Conservation (phyloP, 2,329 filamentous ascomycete genomes). For the Chrysoporthe austroafricana region DNA sequence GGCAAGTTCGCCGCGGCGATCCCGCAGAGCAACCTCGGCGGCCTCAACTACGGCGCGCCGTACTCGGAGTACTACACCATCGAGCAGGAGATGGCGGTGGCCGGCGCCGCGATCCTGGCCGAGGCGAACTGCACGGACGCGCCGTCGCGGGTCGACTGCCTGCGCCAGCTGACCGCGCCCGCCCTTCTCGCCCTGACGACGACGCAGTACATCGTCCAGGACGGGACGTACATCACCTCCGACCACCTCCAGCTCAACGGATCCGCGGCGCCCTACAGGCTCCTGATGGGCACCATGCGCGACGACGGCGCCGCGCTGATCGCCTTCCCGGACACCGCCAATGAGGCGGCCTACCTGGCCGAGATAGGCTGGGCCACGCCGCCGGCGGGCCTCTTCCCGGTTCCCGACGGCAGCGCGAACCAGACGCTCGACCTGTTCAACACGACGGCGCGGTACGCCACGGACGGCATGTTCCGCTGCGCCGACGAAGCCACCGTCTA, state of each 20-base stretch:
- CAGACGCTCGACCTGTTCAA: conserved; percentile 59
- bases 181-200: conserved; percentile 46
- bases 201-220: conserved; percentile 60
- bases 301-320: conserved; percentile 62
- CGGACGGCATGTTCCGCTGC: conserved; percentile 64
- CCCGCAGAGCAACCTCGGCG: conserved; percentile 45
- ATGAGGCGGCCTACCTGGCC: conserved; percentile 40
- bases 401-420: conserved; percentile 49
- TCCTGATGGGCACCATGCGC: conserved; percentile 59
- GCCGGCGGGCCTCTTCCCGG: conserved; percentile 52
- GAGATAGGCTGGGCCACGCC: conserved; percentile 39
- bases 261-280: conserved; percentile 51
- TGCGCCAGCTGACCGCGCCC: conserved; percentile 50
- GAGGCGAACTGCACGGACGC: conserved; percentile 56
- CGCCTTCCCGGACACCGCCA: conserved; percentile 45
- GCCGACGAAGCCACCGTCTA: conserved; percentile 62
- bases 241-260: conserved; percentile 51
- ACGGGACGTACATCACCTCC: conserved; percentile 56
- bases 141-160: conserved; percentile 55
- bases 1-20: conserved; percentile 55
- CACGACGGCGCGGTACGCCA: conserved; percentile 56
- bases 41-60: conserved; percentile 56
- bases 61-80: conserved; percentile 64
- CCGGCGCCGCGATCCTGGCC: conserved; percentile 54
- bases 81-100: conserved; percentile 51